phyloP scores from a whole-genome alignment of 148 eudicot species.

The Arbutus unedo region DNA sequence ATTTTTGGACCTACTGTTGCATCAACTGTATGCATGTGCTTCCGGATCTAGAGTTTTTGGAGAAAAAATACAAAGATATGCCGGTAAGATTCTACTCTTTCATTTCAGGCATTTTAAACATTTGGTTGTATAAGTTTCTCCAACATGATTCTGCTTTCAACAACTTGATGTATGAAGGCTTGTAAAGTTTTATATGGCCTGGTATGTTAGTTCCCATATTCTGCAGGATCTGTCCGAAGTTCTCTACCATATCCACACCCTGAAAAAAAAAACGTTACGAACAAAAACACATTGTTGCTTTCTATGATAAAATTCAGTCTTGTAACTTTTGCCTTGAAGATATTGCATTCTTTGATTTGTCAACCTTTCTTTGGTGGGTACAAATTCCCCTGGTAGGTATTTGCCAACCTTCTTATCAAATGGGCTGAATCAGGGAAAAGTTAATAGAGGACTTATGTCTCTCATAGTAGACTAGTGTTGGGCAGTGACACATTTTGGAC shows the following conservation, averaged over 20 bases:
- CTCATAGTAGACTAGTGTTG: background rate
- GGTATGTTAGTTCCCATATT: background rate
- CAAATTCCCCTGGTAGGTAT: background rate
- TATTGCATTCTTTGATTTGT: background rate
- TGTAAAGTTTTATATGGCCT: background rate
- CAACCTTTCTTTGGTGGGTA: background rate
- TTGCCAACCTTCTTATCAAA: background rate
- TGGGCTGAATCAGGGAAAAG: background rate
- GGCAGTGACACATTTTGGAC: background rate
- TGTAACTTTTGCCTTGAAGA: background rate
- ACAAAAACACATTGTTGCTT: background rate
- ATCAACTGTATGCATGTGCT: slow-evolving; percentile 98
- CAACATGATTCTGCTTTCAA: background rate
- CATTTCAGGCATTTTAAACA: slow-evolving; percentile 3
- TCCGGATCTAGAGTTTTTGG: slow-evolving; percentile 90
- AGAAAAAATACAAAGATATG: slow-evolving; percentile 87
- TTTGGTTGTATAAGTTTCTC: background rate
- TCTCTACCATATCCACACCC: background rate
- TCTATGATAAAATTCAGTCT: background rate
- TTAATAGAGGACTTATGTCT: background rate
- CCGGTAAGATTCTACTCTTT: slow-evolving; percentile 50
- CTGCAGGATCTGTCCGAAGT: background rate
- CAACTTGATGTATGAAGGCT: background rate
- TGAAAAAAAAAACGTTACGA: background rate
- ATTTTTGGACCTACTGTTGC: slow-evolving; percentile 99